Base-by-base conservation (phyloP, 352 stramenopile genomes). In the Globisporangium spiculum region DNA sequence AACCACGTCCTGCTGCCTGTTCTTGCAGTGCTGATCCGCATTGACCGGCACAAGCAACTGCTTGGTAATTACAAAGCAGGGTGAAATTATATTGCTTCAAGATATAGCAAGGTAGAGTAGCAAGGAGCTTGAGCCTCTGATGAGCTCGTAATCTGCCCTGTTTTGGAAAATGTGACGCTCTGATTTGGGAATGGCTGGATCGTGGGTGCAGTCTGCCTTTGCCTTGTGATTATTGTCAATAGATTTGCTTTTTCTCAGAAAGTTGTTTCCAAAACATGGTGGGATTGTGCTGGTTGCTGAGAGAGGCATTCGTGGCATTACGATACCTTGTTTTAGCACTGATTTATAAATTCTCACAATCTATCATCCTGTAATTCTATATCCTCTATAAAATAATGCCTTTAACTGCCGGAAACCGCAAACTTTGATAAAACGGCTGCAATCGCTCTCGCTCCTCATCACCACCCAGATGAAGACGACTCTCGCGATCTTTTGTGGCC, bases 291-390 rank as follows among this genome's bases (percentile, higher is more conserved):
- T 52, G 3, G 44, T 22, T 50, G 3, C 16, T n/a, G 3, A 30
- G 14, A 18, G 14, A 50, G 16, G 4, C 1, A 50, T n/a, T 10
- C 26, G 4, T 27, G 0, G 50, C 3, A 14, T 16, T 18, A 18
- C 4, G 10, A 4, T 44, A 44, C 61, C 34, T 26, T 16, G 60
- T 61, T 67, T 54, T 61, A 18, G 41, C 16, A 60, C 62, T 67
- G 62, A 67, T 67, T 67, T 67, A 67, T 67, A 4, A 30, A 50
- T 0, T 66, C 1, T 64, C 20, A 50, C n/a, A 53, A n/a, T 34
- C 14, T 34, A 2, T 22, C 0, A 4, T 4, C 30, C 1, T 50
- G 20, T 46, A 44, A 32, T 5, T 4, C 1, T 0, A 48, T 62
- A 52, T 0, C 56, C 56, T 62, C 30, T 48, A 48, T 50, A 12